phyloP scores from a whole-genome alignment of 2,329 filamentous ascomycete genomes.

The Aureobasidium leucospermi region DNA sequence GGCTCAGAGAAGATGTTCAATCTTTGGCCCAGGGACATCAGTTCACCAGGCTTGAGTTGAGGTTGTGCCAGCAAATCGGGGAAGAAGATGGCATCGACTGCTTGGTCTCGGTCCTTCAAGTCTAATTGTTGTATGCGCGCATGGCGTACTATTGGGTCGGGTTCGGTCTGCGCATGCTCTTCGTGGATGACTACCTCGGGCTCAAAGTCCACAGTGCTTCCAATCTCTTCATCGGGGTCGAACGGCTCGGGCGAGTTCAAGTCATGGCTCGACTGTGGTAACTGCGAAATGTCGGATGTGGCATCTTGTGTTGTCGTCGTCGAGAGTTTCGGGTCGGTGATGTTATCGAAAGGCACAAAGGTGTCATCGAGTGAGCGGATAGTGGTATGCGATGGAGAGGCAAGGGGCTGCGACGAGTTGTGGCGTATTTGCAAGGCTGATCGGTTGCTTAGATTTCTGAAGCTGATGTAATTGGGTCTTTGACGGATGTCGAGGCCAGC shows the following conservation, averaged over 20 bases:
- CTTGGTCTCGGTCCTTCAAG: background rate
- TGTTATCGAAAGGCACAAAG: slow-evolving; percentile 16
- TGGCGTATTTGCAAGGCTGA: background rate
- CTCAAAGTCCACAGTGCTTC: background rate
- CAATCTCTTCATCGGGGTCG: background rate
- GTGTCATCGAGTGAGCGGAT: slow-evolving; percentile 12
- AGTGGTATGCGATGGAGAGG: background rate
- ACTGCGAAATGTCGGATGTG: background rate
- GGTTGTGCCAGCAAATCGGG: background rate
- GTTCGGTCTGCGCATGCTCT: background rate
- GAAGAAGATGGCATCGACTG: slow-evolving; percentile 1
- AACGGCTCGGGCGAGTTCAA: background rate
- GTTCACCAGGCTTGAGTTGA: background rate
- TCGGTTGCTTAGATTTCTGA: slow-evolving; percentile 15
- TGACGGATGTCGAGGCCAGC: slow-evolving; percentile 19
- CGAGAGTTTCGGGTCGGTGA: background rate
- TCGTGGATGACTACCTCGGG: slow-evolving; percentile 4
- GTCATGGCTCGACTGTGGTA: background rate
- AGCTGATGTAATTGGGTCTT: background rate
- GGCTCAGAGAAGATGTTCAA: background rate
- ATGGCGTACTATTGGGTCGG: background rate
- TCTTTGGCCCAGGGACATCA: background rate
- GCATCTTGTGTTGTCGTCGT: background rate
- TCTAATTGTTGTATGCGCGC: background rate
- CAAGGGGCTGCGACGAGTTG: background rate